Evolutionary conservation across 2,329 filamentous ascomycete genomes (phyloP), one percentile per base, ranked within the genome.

Genomic region (Lasiodiplodia gonubiensis): DNA sequence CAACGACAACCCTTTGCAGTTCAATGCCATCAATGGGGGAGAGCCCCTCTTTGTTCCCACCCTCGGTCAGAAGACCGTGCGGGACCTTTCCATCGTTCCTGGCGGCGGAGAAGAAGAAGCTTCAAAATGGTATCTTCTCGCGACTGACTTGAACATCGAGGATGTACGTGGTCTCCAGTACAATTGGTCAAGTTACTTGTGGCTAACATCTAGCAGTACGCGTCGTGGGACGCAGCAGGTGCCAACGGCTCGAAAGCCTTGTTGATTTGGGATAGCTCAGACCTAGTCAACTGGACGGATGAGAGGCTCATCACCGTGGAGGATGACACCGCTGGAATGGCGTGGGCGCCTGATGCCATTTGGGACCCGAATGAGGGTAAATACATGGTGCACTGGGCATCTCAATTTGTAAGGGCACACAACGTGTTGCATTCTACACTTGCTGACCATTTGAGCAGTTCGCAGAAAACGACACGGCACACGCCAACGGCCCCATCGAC

Each of bases 311-410:
- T 69, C 6, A 67, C 64, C 4, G 67, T 70, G 3, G 70, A 70
- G 30, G 55, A 64, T 25, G 65, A 66, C 1, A 69, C 67, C 4
- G 68, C 68, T 1, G 70, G 70, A 11, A 70, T 70, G 70, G 67
- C 69, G 1, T 70, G 69, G 69, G 68, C 69, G 12, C 68, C 69
- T 0, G 67, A 66, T 21, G 68, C 69, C 1, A 68, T 70, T 2
- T 70, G 55, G 49, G 67, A 69, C 23, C 54, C 67, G 14, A 54
- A 51, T 16, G 67, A 27, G 21, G 46, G 46, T 21, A 14, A 51
- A 23, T 63, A 63, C 23, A 3, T 63, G 42, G 59, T 63, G n/a
- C 59, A 63, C n/a, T 63, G 59, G 59, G 59, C 59, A 33, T 33
- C 68, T 61, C 39, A 67, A 66, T 35, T 70, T 64, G 55, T 69